A percentile compares a stretch with the other conserved stretches of the same genome.
phyloP scores from a whole-genome alignment of 169 alveolate genomes.

The Fabrea salina region DNA sequence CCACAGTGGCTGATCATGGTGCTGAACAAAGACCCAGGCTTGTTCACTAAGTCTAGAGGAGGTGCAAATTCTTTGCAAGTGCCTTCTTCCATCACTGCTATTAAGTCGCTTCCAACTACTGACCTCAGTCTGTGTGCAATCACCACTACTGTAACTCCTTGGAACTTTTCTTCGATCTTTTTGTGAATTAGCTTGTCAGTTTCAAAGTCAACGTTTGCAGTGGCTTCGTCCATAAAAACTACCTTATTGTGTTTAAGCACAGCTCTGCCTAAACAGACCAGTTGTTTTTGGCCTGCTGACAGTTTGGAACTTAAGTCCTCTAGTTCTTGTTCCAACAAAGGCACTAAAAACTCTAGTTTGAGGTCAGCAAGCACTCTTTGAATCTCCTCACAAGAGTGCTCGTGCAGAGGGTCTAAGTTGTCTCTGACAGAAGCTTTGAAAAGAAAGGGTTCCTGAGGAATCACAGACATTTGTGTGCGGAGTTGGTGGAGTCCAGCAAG shows the following conservation, averaged over 20 bases:
- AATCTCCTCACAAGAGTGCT: neutral
- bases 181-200: constrained; percentile 47
- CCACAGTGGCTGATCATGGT: no score
- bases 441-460: constrained; percentile 80
- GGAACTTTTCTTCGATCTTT: constrained; percentile 38
- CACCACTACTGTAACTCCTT: constrained; percentile 37
- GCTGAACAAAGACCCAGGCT: neutral
- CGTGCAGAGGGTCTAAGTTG: constrained; percentile 89
- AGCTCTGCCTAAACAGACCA: constrained; percentile 61
- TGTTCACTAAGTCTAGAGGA: constrained; percentile 44
- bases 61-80: constrained; percentile 40
- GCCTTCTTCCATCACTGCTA: constrained; percentile 53
- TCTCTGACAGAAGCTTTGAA: constrained; percentile 86
- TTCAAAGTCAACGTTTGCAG: constrained; percentile 47
- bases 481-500: constrained; percentile 20
- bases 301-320: no score
- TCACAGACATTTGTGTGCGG: constrained; percentile 31
- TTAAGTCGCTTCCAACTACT: constrained; percentile 41
- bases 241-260: constrained; percentile 40
- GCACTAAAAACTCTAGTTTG: no score
- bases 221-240: constrained; percentile 62
- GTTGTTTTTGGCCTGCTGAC: constrained; percentile 81
- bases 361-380: no score
- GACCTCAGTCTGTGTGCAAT: constrained; percentile 60
- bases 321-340: no score